Evolutionary conservation across 2,329 filamentous ascomycete species (phyloP).

Genomic region (Ciborinia camelliae): DNA sequence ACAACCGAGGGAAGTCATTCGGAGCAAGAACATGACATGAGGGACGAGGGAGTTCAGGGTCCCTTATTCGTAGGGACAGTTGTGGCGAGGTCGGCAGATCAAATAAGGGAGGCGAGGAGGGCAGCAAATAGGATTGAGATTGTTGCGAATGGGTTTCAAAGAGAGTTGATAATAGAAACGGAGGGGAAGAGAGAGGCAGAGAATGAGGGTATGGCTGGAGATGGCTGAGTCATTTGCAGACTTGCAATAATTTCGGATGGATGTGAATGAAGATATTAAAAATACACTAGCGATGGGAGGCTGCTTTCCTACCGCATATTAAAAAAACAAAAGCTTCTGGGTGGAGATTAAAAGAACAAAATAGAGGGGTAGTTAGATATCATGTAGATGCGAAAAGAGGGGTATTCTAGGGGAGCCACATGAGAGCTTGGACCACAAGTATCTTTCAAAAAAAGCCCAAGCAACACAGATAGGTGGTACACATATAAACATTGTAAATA

Average conservation of each 20-base stretch:
- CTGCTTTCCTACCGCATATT: slow-evolving; percentile 3
- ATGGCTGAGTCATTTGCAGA: slow-evolving; percentile 8
- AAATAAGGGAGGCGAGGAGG: slow-evolving; percentile 50
- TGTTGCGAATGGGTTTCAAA: slow-evolving; percentile 53
- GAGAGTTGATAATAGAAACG: slow-evolving; percentile 44
- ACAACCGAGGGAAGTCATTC: slow-evolving; percentile 22
- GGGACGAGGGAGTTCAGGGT: slow-evolving; percentile 21
- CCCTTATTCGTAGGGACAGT: slow-evolving; percentile 55
- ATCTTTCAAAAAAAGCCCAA: neutral
- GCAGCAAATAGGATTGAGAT: slow-evolving; percentile 53
- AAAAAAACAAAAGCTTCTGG: slow-evolving; percentile 4
- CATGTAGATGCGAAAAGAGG: slow-evolving; percentile 12
- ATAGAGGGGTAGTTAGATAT: neutral
- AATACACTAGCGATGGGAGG: slow-evolving; percentile 5
- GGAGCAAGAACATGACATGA: slow-evolving; percentile 18
- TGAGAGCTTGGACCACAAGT: slow-evolving; percentile 9
- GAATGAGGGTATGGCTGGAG: slow-evolving; percentile 4
- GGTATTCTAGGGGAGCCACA: neutral
- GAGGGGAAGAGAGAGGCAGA: neutral
- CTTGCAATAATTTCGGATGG: neutral
- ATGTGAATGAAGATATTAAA: neutral
- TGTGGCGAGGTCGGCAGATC: slow-evolving; percentile 48
- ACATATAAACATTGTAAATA: slow-evolving; percentile 2
- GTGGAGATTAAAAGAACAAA: slow-evolving; percentile 1
- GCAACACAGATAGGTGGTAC: slow-evolving; percentile 11